phyloP scores from a whole-genome alignment of 352 stramenopile genomes.

The Blastocystis sp. region DNA sequence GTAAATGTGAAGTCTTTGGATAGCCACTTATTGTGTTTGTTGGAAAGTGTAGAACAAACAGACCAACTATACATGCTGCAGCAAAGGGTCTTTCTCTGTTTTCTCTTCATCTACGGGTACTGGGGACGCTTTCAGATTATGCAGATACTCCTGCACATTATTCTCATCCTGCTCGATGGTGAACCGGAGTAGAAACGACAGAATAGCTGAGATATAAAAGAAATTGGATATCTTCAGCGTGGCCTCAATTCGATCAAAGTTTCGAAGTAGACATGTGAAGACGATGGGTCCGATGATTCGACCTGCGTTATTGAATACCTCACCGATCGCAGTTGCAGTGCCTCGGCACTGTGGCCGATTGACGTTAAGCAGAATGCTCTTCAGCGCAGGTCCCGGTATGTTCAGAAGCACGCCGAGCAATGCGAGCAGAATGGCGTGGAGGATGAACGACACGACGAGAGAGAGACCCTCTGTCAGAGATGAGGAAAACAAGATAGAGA shows the following conservation, averaged over 20 bases:
- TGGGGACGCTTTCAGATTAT: neutral
- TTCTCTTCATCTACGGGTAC: neutral
- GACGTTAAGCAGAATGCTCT: constrained; percentile 33
- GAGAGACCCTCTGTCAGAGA: neutral
- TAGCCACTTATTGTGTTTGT: too few relatives aligned
- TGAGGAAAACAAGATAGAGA: neutral
- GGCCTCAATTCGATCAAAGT: neutral
- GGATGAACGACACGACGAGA: neutral
- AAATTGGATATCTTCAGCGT: neutral
- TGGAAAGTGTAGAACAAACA: neutral
- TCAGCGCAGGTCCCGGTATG: constrained; percentile 8
- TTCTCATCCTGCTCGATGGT: neutral
- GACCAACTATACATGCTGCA: neutral
- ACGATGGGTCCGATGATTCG: constrained; percentile 5
- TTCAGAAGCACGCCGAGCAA: constrained; percentile 17
- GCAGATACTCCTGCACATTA: neutral
- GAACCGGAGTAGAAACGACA: neutral
- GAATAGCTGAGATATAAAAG: neutral
- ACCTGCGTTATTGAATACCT: constrained; percentile 47
- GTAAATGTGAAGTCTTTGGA: too few relatives aligned
- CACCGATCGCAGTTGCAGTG: constrained; percentile 10
- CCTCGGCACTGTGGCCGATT: constrained; percentile 35
- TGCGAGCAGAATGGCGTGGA: constrained; percentile 8
- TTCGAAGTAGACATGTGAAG: neutral
- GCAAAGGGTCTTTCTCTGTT: neutral